Percentiles rank a stretch among this genome's conserved stretches.
Conservation (phyloP, 805 yeast genomes). For the Yamadazyma sp. region DNA sequence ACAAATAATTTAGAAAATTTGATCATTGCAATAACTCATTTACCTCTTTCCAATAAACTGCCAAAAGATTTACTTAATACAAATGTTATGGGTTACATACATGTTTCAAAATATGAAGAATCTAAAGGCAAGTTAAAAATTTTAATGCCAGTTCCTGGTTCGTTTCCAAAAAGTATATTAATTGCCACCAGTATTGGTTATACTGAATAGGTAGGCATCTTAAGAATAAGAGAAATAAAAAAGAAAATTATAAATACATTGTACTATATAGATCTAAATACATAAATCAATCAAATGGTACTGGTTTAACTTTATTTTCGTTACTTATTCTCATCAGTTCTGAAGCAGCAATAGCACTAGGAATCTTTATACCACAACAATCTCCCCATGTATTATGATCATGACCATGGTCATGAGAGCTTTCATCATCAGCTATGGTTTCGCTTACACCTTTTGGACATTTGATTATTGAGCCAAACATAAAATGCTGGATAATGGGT, state of each 20-base stretch:
- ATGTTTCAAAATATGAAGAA: conserved; percentile 73
- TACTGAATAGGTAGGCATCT: conserved; percentile 54
- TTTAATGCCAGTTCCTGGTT: conserved; percentile 83
- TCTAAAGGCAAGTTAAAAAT: conserved; percentile 63
- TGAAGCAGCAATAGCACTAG: conserved; percentile 92
- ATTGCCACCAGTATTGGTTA: conserved; percentile 78
- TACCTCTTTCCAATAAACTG: conserved; percentile 32
- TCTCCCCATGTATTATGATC: conserved; percentile 79
- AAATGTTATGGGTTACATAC: conserved; percentile 75
- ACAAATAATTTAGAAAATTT: conserved; percentile 68
- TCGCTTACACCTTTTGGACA: conserved; percentile 70
- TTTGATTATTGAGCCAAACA: conserved; percentile 67
- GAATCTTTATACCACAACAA: conserved; percentile 95
- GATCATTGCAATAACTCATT: conserved; percentile 57
- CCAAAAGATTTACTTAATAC: conserved; percentile 50
- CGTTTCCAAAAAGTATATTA: conserved; percentile 71
- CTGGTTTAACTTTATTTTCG: conserved; percentile 30
- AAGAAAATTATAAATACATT: conserved; percentile 1
- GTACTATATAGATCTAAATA: too few species aligned
- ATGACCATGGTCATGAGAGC: conserved; percentile 18
- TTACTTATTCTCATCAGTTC: conserved; percentile 36
- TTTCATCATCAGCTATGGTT: conserved; percentile 17
- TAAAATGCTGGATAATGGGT: conserved; percentile 92
- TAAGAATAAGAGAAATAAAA: too few species aligned
- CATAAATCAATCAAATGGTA: conserved; percentile 62